Base-by-base conservation (phyloP, 2,329 filamentous ascomycete species). In the Aspergillus quadricinctus region DNA sequence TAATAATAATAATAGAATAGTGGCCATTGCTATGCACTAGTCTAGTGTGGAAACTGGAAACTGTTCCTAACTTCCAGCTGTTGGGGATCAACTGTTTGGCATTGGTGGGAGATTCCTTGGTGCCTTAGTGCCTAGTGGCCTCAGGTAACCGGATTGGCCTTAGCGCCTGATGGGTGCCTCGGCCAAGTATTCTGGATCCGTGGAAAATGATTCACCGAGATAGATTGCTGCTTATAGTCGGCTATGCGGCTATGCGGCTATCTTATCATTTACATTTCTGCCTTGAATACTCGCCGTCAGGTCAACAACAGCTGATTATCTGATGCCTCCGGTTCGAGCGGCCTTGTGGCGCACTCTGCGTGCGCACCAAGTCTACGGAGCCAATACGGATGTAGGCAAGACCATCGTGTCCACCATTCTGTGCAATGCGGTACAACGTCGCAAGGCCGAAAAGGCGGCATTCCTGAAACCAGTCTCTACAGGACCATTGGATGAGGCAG, bases 391-490 rank as follows among this genome's bases (percentile, higher is more conserved):
- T 62, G 89, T 94, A 27, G 90, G 90, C 61, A 95, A 95, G 78
- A 95, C 90, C 0, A 83, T 95, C 31, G 82, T 92, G 56, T 87
- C 88, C 1, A 91, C 89, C 0, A 73, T 91, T 11, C 77, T 95
- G 3, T 88, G 85, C 70, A 85, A 83, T 59, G 82, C 87, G 8
- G 80, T 86, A 3, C 76, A 74, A 40, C 77, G 74, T 27, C 73
- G 75, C 28, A 67, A 66, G 6, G 56, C 72, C 7, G 73, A 75
- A 17, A 54, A 58, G 21, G 80, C 86, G 1, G 79, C 81, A 10
- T 95, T 89, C 70, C 69, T 95, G 54, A 95, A 95, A 71, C 90
- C 90, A 0, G 86, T 95, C 1, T 93, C 89, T 1, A 94, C 90
- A 0, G 91, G 90, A 0, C 81, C 87, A 7, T 68, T 76, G 9